Conservation (phyloP, 2,329 filamentous ascomycete species). For the Trichoderma atrobrunneum region DNA sequence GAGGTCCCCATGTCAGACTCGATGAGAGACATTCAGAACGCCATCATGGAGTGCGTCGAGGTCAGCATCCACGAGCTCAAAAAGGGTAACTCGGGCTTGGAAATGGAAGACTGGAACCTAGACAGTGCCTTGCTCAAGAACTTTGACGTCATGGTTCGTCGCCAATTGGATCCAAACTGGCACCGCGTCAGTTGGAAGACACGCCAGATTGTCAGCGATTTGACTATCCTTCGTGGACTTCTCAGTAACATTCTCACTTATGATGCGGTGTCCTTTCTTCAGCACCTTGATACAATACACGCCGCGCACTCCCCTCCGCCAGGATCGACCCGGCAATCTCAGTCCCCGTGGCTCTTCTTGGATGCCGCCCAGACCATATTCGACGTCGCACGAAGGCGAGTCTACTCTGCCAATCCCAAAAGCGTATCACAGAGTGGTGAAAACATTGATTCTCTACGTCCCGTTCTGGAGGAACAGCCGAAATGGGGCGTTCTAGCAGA, state of each 20-base stretch:
- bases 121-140: constrained; percentile 90
- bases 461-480: constrained; percentile 88
- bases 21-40: constrained; percentile 91
- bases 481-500: constrained; percentile 92
- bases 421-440: constrained; percentile 44
- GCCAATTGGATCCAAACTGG: constrained; percentile 95
- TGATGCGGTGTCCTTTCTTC: constrained; percentile 86
- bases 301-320: constrained; percentile 86
- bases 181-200: constrained; percentile 95
- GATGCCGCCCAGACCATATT: constrained; percentile 95
- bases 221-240: constrained; percentile 78
- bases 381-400: constrained; percentile 79
- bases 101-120: constrained; percentile 96
- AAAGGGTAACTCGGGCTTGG: constrained; percentile 82
- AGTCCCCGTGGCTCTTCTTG: constrained; percentile 94
- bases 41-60: constrained; percentile 93
- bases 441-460: constrained; percentile 62
- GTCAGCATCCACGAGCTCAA: constrained; percentile 91
- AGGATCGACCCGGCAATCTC: constrained; percentile 80
- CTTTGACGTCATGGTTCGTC: constrained; percentile 83
- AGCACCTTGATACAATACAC: constrained; percentile 90
- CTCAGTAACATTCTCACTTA: constrained; percentile 79
- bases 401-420: constrained; percentile 71
- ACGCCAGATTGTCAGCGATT: constrained; percentile 86
- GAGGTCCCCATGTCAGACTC: constrained; percentile 93